Evolutionary conservation across 139 green algal genomes (phyloP).

Genomic region (Coelastrella sp.): DNA sequence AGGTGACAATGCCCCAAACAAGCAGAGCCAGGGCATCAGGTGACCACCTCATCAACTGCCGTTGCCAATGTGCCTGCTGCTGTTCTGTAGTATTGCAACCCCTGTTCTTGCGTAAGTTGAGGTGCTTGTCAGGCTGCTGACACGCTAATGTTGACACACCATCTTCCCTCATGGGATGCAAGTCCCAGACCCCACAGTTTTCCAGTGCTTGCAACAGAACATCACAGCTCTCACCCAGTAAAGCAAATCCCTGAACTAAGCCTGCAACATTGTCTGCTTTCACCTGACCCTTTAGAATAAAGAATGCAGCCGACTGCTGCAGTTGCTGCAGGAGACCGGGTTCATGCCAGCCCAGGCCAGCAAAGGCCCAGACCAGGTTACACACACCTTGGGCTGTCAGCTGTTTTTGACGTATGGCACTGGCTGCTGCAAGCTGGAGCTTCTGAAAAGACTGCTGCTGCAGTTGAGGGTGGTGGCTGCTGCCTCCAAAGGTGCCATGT

Average conservation of each 20-base stretch:
- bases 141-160: not conserved
- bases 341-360: conserved; percentile 20
- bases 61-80: not conserved
- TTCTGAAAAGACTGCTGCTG: not conserved
- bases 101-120: not conserved
- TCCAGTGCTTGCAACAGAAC: not conserved
- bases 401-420: not conserved
- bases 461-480: not conserved
- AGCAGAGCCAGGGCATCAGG: conserved; percentile 29
- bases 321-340: conserved; percentile 24
- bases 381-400: conserved; percentile 31
- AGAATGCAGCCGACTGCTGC: conserved; percentile 23
- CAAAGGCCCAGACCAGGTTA: conserved; percentile 41
- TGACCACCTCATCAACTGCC: not conserved
- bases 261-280: conserved; percentile 13
- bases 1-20: not conserved
- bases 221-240: not conserved
- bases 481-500: too few species aligned
- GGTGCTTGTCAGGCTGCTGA: not conserved
- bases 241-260: conserved; percentile 31
- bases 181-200: not conserved
- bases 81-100: not conserved
- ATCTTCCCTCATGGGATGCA: not conserved
- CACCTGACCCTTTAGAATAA: not conserved
- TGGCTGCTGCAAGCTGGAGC: not conserved